Base-by-base conservation (phyloP, 169 alveolate genomes). In the Plasmodium cynomolgi region DNA sequence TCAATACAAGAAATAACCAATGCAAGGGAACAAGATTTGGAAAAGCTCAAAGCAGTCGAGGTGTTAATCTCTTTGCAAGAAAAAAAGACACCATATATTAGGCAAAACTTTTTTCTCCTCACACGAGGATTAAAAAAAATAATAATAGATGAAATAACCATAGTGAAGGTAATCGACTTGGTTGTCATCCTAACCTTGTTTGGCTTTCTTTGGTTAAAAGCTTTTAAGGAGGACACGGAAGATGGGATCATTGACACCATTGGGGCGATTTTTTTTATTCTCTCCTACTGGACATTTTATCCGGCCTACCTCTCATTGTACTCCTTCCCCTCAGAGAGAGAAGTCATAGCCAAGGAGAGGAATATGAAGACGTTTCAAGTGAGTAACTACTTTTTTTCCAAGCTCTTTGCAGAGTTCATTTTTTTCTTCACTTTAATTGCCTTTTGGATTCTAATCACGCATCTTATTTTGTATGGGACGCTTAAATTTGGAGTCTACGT, bases 291-390 rank as follows among this genome's bases (percentile, higher is more conserved):
- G 94, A 95, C 92, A 1, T 84, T 82, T 54, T 84, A 91, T 79
- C 88, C 88, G 62, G 94, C 93, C 44, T 81, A 73, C 44, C 47
- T 95, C n/a, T 93, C 96, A 20, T 91, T 91, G 72, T 81, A 84
- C 68, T 83, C 96, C 15, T 92, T 95, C 74, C 96, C 96, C 6
- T 93, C 96, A 1, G 95, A 92, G 54, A 83, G 96, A 47, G 95
- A 79, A 31, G 95, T 92, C 54, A 84, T 84, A 31, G 93, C 96
- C 6, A 84, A 73, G 41, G 96, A 91, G 62, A 82, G 96, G 44
- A 90, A 91, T 81, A 71, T 91, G 80, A 81, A 85, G 50, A 90
- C 94, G 13, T 95, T 54, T 82, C 81, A 88, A 50, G 88, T 92
- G 50, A 90, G 95, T 37, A 72, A 85, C 29, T 95, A 92, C 34